Evolutionary conservation across 306 rosid species (phyloP).

Genomic region (Oxytropis ochrocephala): DNA sequence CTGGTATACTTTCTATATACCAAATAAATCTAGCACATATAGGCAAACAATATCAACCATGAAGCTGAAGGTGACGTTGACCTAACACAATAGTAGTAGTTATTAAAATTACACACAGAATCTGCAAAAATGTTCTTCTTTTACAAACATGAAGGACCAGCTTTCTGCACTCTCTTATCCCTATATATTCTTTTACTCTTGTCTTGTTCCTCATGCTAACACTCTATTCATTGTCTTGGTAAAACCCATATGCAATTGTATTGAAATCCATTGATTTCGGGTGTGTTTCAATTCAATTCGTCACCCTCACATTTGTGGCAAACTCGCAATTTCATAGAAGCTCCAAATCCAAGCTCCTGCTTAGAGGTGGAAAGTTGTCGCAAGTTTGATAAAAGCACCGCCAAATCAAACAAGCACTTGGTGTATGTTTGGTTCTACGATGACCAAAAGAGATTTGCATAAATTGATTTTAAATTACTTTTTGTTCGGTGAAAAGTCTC

Average conservation of each 20-base stretch:
- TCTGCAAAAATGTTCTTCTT: conserved; percentile 32
- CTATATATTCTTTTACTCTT: conserved; percentile 17
- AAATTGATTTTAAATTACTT: no score
- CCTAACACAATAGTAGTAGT: conserved; percentile 19
- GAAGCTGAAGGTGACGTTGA: conserved; percentile 26
- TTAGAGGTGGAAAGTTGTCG: no score
- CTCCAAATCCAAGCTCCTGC: no score
- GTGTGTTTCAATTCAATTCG: no score
- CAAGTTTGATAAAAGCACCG: no score
- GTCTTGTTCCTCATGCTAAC: conserved; percentile 20
- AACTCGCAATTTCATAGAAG: no score
- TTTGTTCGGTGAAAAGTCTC: no score
- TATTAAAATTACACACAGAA: conserved; percentile 20
- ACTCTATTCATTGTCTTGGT: conserved; percentile 4
- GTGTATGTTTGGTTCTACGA: no score
- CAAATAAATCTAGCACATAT: background rate
- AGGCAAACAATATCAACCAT: conserved; percentile 19
- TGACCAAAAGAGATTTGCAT: no score
- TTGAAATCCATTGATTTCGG: background rate
- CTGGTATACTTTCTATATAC: conserved; percentile 17
- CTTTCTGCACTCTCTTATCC: conserved; percentile 21
- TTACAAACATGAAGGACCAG: conserved; percentile 29
- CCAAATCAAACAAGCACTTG: no score
- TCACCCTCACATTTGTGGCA: no score
- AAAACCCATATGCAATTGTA: conserved; percentile 15